Base-by-base conservation (phyloP, 768 basidiomycete genomes). In the Leccinellum albellum region DNA sequence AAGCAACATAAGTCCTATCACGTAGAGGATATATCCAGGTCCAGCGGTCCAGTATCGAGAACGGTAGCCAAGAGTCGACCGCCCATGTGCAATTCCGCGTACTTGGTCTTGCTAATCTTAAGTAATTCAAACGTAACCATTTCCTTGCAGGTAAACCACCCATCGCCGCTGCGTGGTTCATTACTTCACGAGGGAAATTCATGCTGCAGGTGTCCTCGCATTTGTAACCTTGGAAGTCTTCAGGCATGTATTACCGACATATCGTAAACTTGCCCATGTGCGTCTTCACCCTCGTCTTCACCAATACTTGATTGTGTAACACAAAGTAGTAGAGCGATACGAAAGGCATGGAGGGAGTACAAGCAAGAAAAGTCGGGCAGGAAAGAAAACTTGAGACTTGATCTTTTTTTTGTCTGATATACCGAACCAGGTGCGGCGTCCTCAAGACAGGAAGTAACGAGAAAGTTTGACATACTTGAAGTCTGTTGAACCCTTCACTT, bases 361-460 rank as follows among this genome's bases (percentile, higher is more conserved):
- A 70, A 78, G 73, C 72, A 77, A 77, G 78, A 82, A 78, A 81
- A 73, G 76, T 75, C 70, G 80, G 74, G 71, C 78, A 78, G 75
- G 77, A 78, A 68, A 78, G 72, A 74, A 79, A 74, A 86, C 83
- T 85, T 85, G 83, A 79, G 83, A 82, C 82, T 85, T 84, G 82
- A 75, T 70, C 75, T 75, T 75, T 76, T 75, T 75, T 74, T 80
- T 50, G 50, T 50, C 75, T 80, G 74, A 76, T 70, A 72, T 82
- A 84, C 78, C 77, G 79, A 80, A 80, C 79, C 76, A 71, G 63
- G 76, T 72, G 62, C 59, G 63, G 62, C 71, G 70, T 78, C 76
- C 79, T 76, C 77, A 76, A 72, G 74, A 73, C 68, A 75, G 68
- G 66, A 72, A 77, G 75, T 74, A 76, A 77, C 71, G 79, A 72